Evolutionary conservation across 805 yeast genomes (phyloP).

Genomic region (Phaffomyces thermotolerans): DNA sequence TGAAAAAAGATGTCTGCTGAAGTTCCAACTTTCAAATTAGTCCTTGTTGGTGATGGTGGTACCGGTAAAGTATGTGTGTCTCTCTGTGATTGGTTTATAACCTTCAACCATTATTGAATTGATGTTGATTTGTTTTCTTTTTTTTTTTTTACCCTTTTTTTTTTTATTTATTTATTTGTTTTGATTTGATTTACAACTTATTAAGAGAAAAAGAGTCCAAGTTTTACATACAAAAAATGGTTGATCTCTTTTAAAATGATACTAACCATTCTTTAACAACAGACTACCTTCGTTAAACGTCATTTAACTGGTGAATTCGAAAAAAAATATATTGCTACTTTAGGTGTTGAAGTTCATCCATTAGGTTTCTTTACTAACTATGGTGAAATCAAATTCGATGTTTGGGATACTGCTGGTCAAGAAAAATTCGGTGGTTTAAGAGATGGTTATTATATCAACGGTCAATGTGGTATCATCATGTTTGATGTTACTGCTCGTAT

Average conservation of each 20-base stretch:
- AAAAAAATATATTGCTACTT: constrained; percentile 97
- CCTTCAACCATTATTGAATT: background rate
- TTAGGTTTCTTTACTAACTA: constrained; percentile 95
- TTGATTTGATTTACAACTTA: background rate
- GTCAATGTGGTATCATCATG: constrained; percentile 99
- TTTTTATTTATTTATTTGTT: background rate
- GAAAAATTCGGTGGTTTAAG: constrained; percentile 99
- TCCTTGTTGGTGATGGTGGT: constrained; percentile 99
- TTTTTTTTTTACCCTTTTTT: background rate
- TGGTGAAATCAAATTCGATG: constrained; percentile 98
- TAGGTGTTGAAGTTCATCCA: constrained; percentile 99
- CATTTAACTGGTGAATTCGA: constrained; percentile 99
- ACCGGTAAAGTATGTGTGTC: constrained; percentile 79
- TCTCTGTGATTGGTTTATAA: background rate
- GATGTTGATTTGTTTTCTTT: too few relatives aligned
- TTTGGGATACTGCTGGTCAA: constrained; percentile 99
- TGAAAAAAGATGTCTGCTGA: constrained; percentile 46
- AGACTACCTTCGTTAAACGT: constrained; percentile 98
- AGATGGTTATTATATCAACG: constrained; percentile 99
- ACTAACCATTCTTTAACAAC: constrained; percentile 13
- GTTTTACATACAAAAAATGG: too few relatives aligned
- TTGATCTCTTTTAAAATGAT: too few relatives aligned
- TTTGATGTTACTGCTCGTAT: constrained; percentile 99
- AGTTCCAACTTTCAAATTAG: constrained; percentile 97
- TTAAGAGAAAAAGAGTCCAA: too few relatives aligned